Evolutionary conservation across 1,284 basidiomycete genomes (phyloP).

Genomic region (Boletus mariae): DNA sequence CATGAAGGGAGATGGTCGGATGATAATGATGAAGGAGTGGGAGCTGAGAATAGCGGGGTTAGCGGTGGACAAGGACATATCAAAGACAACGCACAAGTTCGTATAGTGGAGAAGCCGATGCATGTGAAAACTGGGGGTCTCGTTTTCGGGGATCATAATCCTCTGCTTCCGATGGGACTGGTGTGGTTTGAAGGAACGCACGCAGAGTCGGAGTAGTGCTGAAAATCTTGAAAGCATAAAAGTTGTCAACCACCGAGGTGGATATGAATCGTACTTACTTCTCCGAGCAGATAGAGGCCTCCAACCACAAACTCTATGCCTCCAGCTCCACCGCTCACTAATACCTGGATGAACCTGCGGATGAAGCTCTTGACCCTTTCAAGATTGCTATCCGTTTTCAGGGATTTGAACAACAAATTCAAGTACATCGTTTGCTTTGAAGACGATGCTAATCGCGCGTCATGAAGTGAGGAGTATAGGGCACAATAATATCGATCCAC

Average conservation of each 20-base stretch:
- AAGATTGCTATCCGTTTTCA: conserved; percentile 73
- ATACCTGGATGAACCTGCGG: conserved; percentile 82
- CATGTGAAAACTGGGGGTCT: conserved; percentile 86
- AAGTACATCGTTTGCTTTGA: conserved; percentile 98
- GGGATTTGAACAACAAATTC: conserved; percentile 90
- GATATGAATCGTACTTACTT: conserved; percentile 42
- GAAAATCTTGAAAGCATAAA: conserved; percentile 57
- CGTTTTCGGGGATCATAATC: conserved; percentile 86
- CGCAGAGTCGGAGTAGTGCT: conserved; percentile 69
- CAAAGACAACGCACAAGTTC: conserved; percentile 64
- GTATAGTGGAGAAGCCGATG: conserved; percentile 82
- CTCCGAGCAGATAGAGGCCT: conserved; percentile 72
- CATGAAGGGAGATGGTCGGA: conserved; percentile 86
- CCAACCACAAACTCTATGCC: conserved; percentile 91
- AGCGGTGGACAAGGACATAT: not conserved
- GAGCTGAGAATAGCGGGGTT: conserved; percentile 41
- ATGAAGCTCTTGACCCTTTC: conserved; percentile 82
- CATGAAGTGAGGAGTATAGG: conserved; percentile 86
- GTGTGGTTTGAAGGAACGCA: conserved; percentile 51
- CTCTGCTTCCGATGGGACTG: conserved; percentile 40
- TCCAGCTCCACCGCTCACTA: conserved; percentile 64
- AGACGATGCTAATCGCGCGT: conserved; percentile 76
- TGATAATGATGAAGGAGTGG: conserved; percentile 88
- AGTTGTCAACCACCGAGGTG: not conserved
- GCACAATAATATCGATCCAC: conserved; percentile 88